phyloP scores from a whole-genome alignment of 2,329 filamentous ascomycete species.

The Bisporella sp. region DNA sequence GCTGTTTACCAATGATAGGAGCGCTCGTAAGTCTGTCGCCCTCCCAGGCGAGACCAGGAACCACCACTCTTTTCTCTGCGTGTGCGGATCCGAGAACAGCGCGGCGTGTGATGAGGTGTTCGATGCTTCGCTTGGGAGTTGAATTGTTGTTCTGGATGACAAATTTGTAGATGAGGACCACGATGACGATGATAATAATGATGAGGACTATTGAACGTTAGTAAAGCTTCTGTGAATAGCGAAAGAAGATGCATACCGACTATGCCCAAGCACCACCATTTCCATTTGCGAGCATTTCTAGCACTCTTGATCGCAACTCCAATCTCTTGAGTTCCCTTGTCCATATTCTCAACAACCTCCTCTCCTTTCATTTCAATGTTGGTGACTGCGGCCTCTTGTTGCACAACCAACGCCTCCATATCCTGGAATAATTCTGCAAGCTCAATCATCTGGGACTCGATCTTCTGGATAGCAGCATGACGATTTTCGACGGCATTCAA shows the following conservation, averaged over 20 bases:
- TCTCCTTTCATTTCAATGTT: slow-evolving; percentile 84
- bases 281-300: slow-evolving; percentile 61
- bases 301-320: slow-evolving; percentile 76
- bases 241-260: slow-evolving; percentile 35
- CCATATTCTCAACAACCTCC: slow-evolving; percentile 76
- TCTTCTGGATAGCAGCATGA: slow-evolving; percentile 83
- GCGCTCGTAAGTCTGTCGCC: background rate
- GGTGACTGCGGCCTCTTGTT: slow-evolving; percentile 75
- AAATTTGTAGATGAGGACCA: slow-evolving; percentile 41
- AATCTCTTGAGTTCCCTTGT: slow-evolving; percentile 80
- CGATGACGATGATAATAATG: slow-evolving; percentile 41
- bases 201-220: slow-evolving; percentile 39
- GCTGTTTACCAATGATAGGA: background rate
- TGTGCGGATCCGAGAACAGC: slow-evolving; percentile 8
- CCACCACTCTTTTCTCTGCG: slow-evolving; percentile 6
- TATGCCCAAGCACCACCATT: slow-evolving; percentile 92
- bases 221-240: slow-evolving; percentile 2
- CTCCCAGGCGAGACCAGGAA: slow-evolving; percentile 8
- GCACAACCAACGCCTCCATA: slow-evolving; percentile 75
- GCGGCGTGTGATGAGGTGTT: slow-evolving; percentile 6
- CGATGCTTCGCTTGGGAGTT: slow-evolving; percentile 16
- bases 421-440: slow-evolving; percentile 84
- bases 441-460: slow-evolving; percentile 84
- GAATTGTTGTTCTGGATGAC: slow-evolving; percentile 29
- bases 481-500: slow-evolving; percentile 75